Base-by-base conservation (phyloP, 2,329 filamentous ascomycete genomes). In the Plenodomus lindquistii region DNA sequence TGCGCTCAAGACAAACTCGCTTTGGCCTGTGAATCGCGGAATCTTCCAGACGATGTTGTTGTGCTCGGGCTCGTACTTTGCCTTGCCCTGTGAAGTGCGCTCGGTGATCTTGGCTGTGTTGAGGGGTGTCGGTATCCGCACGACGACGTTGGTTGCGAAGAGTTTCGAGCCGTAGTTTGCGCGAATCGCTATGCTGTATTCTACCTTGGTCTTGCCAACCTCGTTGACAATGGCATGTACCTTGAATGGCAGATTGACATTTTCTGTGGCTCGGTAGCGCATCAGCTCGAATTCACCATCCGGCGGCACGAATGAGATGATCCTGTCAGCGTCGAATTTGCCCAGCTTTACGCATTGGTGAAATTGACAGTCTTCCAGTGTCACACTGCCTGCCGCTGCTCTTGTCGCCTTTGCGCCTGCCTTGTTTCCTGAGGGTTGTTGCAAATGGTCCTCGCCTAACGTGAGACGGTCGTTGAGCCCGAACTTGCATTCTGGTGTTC, bases 1-100 rank as follows among this genome's bases (percentile, higher is more conserved):
- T 9, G 94, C 94, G 63, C 88, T 95, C 49, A 99, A 80, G 11
- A 99, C 93, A 58, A 88, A 99, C 74, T 99, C 94, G 75, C 88
- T 93, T 75, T 97, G 91, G n/a, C 94, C 94, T 0, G 92, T 94
- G 75, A 99, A 99, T n/a, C 94, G 84, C 11, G 92, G 88, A 60
- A 99, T 97, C 81, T 97, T 97, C 94, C 94, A 99, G 11, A 97
- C 88, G 57, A 99, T 97, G 67, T 93, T 91, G 79, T 99, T 99
- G 70, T 97, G 92, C 56, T 92, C 89, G 0, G 94, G 95, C 75
- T 99, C 95, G 74, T 99, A 99, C 75, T 97, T 97, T 48, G 94
- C 94, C 71, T 97, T 96, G 51, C 94, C 95, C 74, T 97, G 92
- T 1, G 89, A 94, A 53, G 92, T 95, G 41, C 94, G 85, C 75